Base-by-base conservation (phyloP, 208 protist species). In the Leishmania major region DNA sequence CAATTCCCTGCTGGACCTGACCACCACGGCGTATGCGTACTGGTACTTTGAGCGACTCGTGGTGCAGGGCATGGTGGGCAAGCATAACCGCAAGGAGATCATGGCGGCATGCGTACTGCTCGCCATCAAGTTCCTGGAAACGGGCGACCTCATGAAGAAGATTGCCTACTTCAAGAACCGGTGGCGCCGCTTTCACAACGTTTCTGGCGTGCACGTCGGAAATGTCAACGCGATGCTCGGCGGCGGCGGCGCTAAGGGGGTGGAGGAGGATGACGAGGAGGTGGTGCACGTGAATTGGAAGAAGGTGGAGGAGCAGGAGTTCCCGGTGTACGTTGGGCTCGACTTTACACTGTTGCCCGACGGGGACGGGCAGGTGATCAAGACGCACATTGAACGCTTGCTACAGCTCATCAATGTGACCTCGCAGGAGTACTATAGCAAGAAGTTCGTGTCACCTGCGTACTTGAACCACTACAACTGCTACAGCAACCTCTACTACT, bases 11-110 rank as follows among this genome's bases (percentile, higher is more conserved):
- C 80, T 97, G 40, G 92, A 97, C 78, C 77, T 97, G 31, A 85
- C 85, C 67, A 96, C 94, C 19, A 82, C 91, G 47, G 92, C 94
- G 25, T 87, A 96, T 78, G 94, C 92, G n/a, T 95, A 95, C 82
- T 97, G 94, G 92, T 97, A 97, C 84, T 94, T 95, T 83, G 94
- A 97, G 85, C 87, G 94, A 11, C 88, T 97, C 53, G 86, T 95
- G 47, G 86, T 90, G 81, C 90, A 89, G 60, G 92, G 92, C 25
- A 95, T 96, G 92, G 94, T 97, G 69, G 87, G 90, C 43, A 95
- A 95, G 77, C 84, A 84, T 47, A 97, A 97, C 75, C 89, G 92
- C n/a, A 92, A 92, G 80, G 80, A 93, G 22, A 91, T 92, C 28
- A 75, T 93, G 69, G 92, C 94, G 7, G 87, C 85, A 10, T 95